Evolutionary conservation across 768 basidiomycete species (phyloP).

Genomic region (Lactifluus pinguis): DNA sequence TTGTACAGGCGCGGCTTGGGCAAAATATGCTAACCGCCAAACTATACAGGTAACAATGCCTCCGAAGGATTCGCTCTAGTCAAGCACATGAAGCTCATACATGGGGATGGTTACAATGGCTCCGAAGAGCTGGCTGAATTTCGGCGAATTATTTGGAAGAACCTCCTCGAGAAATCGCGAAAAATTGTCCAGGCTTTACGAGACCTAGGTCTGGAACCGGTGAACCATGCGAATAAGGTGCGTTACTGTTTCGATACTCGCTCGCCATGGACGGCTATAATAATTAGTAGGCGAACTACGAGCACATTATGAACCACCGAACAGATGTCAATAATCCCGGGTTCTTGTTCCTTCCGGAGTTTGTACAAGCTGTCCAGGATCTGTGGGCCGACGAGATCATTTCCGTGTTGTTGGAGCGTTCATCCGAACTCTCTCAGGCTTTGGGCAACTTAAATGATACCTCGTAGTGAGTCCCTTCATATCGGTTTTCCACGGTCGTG

Average conservation of each 20-base stretch:
- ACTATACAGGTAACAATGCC: conserved; percentile 2
- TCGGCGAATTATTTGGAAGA: background rate
- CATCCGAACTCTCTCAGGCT: background rate
- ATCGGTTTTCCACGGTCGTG: background rate
- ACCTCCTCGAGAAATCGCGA: background rate
- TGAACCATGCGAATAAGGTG: background rate
- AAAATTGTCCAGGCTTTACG: background rate
- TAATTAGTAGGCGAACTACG: background rate
- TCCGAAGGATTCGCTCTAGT: background rate
- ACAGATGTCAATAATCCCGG: conserved; percentile 17
- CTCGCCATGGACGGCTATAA: background rate
- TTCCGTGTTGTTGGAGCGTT: background rate
- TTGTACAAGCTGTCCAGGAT: background rate
- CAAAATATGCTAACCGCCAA: background rate
- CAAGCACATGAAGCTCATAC: background rate
- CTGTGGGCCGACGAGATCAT: conserved; percentile 33
- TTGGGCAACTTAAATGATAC: background rate
- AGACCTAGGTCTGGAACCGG: too few relatives aligned
- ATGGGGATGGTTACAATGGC: conserved; percentile 41
- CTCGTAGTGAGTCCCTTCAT: conserved; percentile 7
- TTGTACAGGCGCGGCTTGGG: too few relatives aligned
- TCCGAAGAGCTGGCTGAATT: background rate
- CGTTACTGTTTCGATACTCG: too few relatives aligned
- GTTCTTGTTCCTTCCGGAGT: conserved; percentile 18
- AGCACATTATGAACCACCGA: background rate